Evolutionary conservation across 768 basidiomycete genomes (phyloP).

Genomic region (Chiua virens): DNA sequence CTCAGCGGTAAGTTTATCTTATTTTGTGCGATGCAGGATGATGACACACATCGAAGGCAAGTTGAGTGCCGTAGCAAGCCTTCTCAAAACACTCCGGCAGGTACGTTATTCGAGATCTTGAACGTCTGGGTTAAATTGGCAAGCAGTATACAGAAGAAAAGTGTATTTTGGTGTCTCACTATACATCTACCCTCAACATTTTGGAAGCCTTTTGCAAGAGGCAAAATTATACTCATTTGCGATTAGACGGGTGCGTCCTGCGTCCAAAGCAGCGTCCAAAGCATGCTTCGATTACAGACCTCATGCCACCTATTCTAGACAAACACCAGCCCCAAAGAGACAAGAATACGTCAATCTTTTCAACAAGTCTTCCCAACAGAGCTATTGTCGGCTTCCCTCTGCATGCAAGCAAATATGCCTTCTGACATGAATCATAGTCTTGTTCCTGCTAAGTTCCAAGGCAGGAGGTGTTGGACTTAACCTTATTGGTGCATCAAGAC

Average conservation of each 20-base stretch:
- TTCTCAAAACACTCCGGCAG: conserved; percentile 61
- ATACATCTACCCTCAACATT: conserved; percentile 90
- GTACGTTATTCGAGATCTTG: conserved; percentile 33
- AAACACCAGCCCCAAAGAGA: conserved; percentile 71
- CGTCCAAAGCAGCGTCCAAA: too few relatives aligned
- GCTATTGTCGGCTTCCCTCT: conserved; percentile 53
- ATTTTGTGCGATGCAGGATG: neutral
- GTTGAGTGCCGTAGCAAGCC: conserved; percentile 59
- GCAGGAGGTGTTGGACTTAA: conserved; percentile 96
- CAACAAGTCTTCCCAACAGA: conserved; percentile 73
- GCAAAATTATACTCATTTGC: conserved; percentile 71
- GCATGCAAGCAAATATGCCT: neutral
- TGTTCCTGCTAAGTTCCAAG: conserved; percentile 93
- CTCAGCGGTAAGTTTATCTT: conserved; percentile 63
- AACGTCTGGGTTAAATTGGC: neutral
- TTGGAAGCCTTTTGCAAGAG: conserved; percentile 83
- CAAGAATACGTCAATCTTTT: conserved; percentile 88
- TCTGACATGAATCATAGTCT: conserved; percentile 46
- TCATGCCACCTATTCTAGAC: conserved; percentile 41
- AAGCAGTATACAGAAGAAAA: conserved; percentile 82
- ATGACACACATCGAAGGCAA: conserved; percentile 57
- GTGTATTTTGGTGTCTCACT: conserved; percentile 95
- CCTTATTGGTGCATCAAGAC: conserved; percentile 84
- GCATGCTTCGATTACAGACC: neutral
- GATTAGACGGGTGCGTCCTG: conserved; percentile 76